Percentiles rank a stretch among this genome's conserved stretches.
These are phyloP conservation scores for Brassica incana DNA, from an alignment of 345 rosid genomes.

Conservation along the genomic window DNA sequence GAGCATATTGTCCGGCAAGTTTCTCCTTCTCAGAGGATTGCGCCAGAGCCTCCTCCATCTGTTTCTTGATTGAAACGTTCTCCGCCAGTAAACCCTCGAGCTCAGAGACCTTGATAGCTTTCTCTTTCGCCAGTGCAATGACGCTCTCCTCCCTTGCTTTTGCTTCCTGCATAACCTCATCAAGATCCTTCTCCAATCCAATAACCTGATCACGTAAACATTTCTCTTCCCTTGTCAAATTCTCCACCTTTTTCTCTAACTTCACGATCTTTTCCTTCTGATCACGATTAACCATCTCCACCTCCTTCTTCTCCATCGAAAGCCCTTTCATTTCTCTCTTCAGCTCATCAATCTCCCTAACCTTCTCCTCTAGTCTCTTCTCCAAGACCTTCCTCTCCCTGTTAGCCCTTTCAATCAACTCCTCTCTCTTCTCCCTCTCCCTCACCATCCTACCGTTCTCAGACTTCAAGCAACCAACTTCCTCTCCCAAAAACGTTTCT, in stretches of 20 bases:
- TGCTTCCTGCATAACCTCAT: slow-evolving; percentile 42
- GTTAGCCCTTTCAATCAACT: slow-evolving; percentile 24
- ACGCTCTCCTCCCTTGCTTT: slow-evolving; percentile 45
- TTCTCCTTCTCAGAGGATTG: slow-evolving; percentile 42
- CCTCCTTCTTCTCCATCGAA: slow-evolving; percentile 42
- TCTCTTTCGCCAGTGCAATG: slow-evolving; percentile 46
- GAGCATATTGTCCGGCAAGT: slow-evolving; percentile 38
- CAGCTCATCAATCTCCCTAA: slow-evolving; percentile 40
- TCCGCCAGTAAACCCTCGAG: slow-evolving; percentile 44
- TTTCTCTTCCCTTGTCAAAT: slow-evolving; percentile 48
- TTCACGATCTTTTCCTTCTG: slow-evolving; percentile 41
- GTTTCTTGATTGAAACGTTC: slow-evolving; percentile 29
- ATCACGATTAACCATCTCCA: slow-evolving; percentile 42
- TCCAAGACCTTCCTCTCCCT: slow-evolving; percentile 43
- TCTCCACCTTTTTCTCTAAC: slow-evolving; percentile 44
- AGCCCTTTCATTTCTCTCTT: slow-evolving; percentile 42
- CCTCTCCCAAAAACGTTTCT: slow-evolving; percentile 33
- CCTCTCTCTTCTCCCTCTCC: slow-evolving; percentile 43
- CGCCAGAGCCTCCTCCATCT: slow-evolving; percentile 32
- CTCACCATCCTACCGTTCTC: slow-evolving; percentile 37
- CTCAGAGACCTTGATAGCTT: slow-evolving; percentile 38
- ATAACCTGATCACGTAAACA: slow-evolving; percentile 40
- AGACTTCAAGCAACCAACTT: slow-evolving; percentile 44
- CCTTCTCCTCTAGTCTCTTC: slow-evolving; percentile 37
- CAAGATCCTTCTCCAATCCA: slow-evolving; percentile 53